Evolutionary conservation across 257 asterid species (phyloP).

Genomic region (Sherardia arvensis): DNA sequence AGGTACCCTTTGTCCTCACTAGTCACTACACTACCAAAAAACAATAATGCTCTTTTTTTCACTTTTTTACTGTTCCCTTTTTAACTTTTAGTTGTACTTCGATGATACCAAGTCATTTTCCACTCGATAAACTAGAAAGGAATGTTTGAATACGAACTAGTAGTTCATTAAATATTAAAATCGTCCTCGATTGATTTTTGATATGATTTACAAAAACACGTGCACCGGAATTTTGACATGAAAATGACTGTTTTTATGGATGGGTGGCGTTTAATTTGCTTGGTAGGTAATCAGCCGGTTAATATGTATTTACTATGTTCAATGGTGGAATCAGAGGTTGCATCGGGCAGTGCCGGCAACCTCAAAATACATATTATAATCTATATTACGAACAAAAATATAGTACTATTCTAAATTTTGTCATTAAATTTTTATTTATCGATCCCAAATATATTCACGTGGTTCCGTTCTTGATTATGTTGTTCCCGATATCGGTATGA

Average conservation of each 20-base stretch:
- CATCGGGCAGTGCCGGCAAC: too few relatives aligned
- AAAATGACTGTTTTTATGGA: neutral
- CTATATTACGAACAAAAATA: too few relatives aligned
- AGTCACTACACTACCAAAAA: neutral
- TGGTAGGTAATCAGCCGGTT: neutral
- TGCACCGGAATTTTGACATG: neutral
- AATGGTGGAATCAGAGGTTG: too few relatives aligned
- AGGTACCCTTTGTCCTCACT: conserved; percentile 18
- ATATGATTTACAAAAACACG: neutral
- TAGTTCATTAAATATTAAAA: too few relatives aligned
- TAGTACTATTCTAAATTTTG: too few relatives aligned
- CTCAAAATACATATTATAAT: too few relatives aligned
- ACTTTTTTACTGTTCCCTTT: neutral
- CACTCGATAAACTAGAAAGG: neutral
- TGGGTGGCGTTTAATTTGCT: neutral
- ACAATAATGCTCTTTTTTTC: neutral
- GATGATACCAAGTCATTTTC: neutral
- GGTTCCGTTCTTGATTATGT: too few relatives aligned
- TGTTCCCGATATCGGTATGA: neutral
- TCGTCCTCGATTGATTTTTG: neutral
- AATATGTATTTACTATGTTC: neutral
- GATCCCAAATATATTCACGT: too few relatives aligned
- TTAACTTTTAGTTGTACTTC: neutral
- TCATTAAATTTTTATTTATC: too few relatives aligned
- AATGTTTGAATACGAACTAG: too few relatives aligned